These are phyloP conservation scores for Leucosporidium scottii DNA, from an alignment of 768 basidiomycete species.

Conservation along the genomic window DNA sequence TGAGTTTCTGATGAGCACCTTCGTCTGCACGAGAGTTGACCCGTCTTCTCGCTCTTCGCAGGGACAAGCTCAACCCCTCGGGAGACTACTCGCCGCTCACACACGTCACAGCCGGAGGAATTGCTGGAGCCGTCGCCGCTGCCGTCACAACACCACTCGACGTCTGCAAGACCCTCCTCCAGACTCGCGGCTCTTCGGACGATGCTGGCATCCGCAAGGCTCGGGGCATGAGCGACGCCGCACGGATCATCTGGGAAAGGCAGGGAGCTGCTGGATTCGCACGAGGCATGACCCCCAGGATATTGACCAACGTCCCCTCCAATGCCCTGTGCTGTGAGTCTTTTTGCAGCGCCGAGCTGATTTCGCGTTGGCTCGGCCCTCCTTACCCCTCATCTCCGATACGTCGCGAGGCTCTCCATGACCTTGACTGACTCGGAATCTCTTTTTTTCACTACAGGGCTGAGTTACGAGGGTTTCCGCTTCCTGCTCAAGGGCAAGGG, in stretches of 20 bases:
- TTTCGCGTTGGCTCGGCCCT: background rate
- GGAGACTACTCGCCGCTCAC: conserved; percentile 85
- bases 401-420: too few relatives aligned
- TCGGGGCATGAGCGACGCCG: conserved; percentile 77
- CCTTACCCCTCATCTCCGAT: background rate
- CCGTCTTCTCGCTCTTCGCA: background rate
- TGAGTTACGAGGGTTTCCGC: conserved; percentile 33
- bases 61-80: conserved; percentile 60
- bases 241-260: conserved; percentile 74
- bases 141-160: conserved; percentile 94
- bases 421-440: background rate
- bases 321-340: conserved; percentile 78
- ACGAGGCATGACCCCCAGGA: conserved; percentile 80
- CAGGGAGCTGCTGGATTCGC: conserved; percentile 80
- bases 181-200: conserved; percentile 83
- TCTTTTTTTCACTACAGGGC: background rate
- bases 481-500: conserved; percentile 27
- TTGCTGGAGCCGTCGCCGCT: conserved; percentile 88
- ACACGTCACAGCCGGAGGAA: conserved; percentile 83
- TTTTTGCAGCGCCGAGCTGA: conserved; percentile 46
- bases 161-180: conserved; percentile 93
- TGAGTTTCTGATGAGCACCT: conserved; percentile 41
- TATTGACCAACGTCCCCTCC: conserved; percentile 92
- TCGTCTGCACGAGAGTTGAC: background rate
- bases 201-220: conserved; percentile 78